Conservation (phyloP, 768 basidiomycete genomes). For the Psilocybe cubensis region DNA sequence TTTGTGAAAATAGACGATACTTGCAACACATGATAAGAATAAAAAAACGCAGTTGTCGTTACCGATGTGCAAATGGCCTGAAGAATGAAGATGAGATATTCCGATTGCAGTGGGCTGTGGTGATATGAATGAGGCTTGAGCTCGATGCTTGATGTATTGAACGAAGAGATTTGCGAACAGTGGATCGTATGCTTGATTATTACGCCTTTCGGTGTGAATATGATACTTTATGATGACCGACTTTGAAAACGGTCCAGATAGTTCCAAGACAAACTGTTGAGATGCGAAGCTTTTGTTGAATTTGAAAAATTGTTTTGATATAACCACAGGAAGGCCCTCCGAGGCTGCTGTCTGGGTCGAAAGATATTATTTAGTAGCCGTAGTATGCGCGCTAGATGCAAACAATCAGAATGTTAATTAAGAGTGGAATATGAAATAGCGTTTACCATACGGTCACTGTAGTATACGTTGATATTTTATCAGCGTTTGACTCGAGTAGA, state of each 20-base stretch:
- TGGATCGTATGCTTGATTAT: conserved; percentile 14
- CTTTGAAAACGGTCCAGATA: conserved; percentile 24
- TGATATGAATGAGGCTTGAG: neutral
- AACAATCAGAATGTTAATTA: conserved; percentile 6
- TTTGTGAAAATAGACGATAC: conserved; percentile 15
- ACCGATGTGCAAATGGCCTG: neutral
- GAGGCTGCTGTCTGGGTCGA: neutral
- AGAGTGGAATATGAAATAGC: neutral
- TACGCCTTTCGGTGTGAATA: conserved; percentile 23
- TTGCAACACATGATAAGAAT: conserved; percentile 14
- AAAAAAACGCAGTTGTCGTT: conserved; percentile 8
- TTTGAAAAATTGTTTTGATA: conserved; percentile 9
- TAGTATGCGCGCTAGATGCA: conserved; percentile 45
- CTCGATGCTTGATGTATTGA: conserved; percentile 8
- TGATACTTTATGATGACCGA: conserved; percentile 22
- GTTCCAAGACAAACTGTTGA: conserved; percentile 27
- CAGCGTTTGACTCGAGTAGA: neutral
- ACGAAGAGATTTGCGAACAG: conserved; percentile 8
- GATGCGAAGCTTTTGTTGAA: conserved; percentile 18
- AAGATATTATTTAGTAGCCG: conserved; percentile 35
- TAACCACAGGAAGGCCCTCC: neutral
- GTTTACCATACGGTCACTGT: conserved; percentile 46
- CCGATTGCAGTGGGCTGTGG: conserved; percentile 12
- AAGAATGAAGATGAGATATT: conserved; percentile 17
- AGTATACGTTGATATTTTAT: conserved; percentile 1